phyloP scores from a whole-genome alignment of 208 protist genomes.

The Trypanosoma congolense region DNA sequence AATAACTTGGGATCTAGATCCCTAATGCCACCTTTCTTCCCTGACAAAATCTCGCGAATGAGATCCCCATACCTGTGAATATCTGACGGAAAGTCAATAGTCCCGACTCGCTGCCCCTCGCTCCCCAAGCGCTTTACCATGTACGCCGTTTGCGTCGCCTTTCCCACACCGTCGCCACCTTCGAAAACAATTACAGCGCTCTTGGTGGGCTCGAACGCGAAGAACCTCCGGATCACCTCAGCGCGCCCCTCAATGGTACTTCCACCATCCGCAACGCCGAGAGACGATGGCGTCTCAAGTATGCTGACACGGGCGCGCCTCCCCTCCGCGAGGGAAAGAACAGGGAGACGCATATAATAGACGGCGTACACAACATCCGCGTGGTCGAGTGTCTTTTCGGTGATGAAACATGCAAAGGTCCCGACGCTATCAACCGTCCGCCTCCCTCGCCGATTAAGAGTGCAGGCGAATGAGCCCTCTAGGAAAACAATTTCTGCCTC shows the following conservation, averaged over 20 bases:
- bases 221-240: conserved; percentile 23
- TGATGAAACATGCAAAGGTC: conserved; percentile 62
- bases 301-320: conserved; percentile 1
- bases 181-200: conserved; percentile 76
- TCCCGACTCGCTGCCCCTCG: conserved; percentile 35
- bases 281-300: conserved; percentile 31
- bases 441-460: background rate
- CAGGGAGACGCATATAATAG: conserved; percentile 44
- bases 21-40: conserved; percentile 69
- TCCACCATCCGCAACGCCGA: conserved; percentile 14
- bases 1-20: conserved; percentile 81
- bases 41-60: conserved; percentile 77
- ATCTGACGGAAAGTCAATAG: conserved; percentile 87
- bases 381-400: conserved; percentile 39
- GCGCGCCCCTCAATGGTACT: conserved; percentile 7
- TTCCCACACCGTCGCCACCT: conserved; percentile 89
- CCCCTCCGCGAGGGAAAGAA: conserved; percentile 20
- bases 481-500: conserved; percentile 18
- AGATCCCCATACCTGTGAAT: conserved; percentile 62
- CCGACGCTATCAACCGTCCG: background rate
- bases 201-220: conserved; percentile 11
- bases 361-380: conserved; percentile 62
- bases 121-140: conserved; percentile 36
- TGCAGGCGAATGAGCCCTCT: conserved; percentile 2
- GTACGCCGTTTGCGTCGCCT: conserved; percentile 82